Percentiles rank a stretch among this genome's conserved stretches.
These are phyloP conservation scores for Rhipidocladum racemiflorum DNA, from an alignment of 176 grass and related monocot genomes.

Conservation along the genomic window DNA sequence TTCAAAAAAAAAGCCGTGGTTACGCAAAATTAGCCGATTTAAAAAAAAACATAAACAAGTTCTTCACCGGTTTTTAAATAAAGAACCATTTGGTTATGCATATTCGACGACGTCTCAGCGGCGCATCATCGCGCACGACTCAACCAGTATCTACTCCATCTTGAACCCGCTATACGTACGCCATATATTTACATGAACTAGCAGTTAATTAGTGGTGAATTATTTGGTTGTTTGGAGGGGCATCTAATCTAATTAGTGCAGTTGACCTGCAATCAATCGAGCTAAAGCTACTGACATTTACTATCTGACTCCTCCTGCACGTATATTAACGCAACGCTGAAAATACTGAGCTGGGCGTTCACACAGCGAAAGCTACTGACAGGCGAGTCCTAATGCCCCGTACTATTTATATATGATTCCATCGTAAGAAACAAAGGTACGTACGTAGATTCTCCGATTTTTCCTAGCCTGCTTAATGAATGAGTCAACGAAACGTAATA, in stretches of 20 bases:
- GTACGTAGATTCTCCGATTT: neutral
- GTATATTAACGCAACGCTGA: neutral
- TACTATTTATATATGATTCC: too few species aligned
- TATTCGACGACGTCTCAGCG: too few species aligned
- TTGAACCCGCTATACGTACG: too few species aligned
- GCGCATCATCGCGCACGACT: too few species aligned
- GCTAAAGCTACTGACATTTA: neutral
- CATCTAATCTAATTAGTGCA: neutral
- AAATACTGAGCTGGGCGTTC: constrained; percentile 14
- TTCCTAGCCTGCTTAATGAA: neutral
- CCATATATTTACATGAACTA: too few species aligned
- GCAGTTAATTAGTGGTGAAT: neutral
- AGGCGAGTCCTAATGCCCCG: neutral
- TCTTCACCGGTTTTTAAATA: too few species aligned
- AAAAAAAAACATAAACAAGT: too few species aligned
- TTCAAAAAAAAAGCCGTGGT: too few species aligned
- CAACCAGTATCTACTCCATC: too few species aligned
- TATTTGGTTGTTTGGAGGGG: neutral
- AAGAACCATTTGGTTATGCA: too few species aligned
- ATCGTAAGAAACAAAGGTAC: neutral
- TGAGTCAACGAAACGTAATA: neutral
- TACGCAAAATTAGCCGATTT: too few species aligned
- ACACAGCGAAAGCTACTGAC: constrained; percentile 29
- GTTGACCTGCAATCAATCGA: neutral
- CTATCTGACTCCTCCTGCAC: neutral